Base-by-base conservation (phyloP, 2,329 filamentous ascomycete genomes). In the Fulvia fulva region DNA sequence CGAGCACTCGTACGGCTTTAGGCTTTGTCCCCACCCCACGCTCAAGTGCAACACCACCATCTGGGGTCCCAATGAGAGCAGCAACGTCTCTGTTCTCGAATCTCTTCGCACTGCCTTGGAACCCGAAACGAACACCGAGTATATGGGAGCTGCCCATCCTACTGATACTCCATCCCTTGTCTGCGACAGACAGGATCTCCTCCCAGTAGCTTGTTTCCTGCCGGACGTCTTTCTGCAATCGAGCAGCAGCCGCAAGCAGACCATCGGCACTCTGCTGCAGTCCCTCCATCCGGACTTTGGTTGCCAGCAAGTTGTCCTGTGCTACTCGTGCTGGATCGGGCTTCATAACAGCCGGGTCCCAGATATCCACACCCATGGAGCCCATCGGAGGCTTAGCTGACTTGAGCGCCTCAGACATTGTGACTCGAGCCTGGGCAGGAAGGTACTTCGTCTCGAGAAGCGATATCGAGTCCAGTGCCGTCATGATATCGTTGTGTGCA, bases 151-250 rank as follows among this genome's bases (percentile, higher is more conserved):
- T 49, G 11, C 59, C 90, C 43, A 94, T 78, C 51, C 88, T 83
- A 65, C 88, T 93, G 19, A 97, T 78, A 21, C 89, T 87, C 93
- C 94, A 99, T 4, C 92, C 91, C 55, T 86, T 87, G 64, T 91
- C 84, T 63, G 88, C 91, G 46, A 97, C 86, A 9, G 86, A 84
- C 49, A 96, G 77, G 2, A 97, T 83, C 67, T 96, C 88, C 56
- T 88, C 83, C 94, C 94, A 99, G 73, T 96, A 99, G 66, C 83
- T 87, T 1, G 87, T 87, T 76, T 99, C 94, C 28, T 85, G 84
- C 9, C 83, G 81, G 32, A 95, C 88, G 72, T 96, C 92, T 11
- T 82, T 83, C 66, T 90, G 84, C 12, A 99, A 76, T 43, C 90
- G 82, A 25, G 82, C 80, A 0, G 89, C 88, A 4, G 91, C 87